Evolutionary conservation across 805 yeast species (phyloP), one percentile per base, ranked within the genome.

Genomic region (Hanseniaspora mollemarum): DNA sequence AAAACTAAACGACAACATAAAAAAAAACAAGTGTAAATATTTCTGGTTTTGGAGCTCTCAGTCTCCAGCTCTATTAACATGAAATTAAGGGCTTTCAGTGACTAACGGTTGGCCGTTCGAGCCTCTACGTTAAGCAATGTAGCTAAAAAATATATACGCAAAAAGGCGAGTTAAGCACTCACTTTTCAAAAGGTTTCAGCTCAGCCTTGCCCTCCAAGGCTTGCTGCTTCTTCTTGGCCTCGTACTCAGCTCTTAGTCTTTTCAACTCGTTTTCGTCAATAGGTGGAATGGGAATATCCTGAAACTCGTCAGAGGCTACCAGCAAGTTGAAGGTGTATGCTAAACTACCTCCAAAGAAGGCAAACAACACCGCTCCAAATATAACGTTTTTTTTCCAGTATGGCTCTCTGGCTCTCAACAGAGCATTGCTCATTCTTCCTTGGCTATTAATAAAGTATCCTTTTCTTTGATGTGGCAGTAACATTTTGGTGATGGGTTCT

Each of bases 241-340:
- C 83, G 61, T 82, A 84, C 63, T 86, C 94, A 61, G 74, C 71
- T 65, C 76, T 80, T 69, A 88, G 74, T 64, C 77, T 72, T 46
- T 75, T 76, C 61, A 90, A 71, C 62, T 87, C 92, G 49, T 74
- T 80, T 54, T 83, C 92, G 36, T 81, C 74, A 53, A 90, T 73
- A 18, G 97, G 96, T 43, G 98, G 98, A 57, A 90, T 80, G 37
- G 96, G 96, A 58, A 90, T 86, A 63, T 88, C 96, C 42, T 74
- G 78, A 63, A 90, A 87, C 56, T 90, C 95, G 46, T 62, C 64
- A 62, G 87, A 96, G 60, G 72, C 72, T 56, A 77, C 78, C 58
- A 84, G 69, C 60, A 77, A 74, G 56, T 75, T 68, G 73, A 77
- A 80, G 0, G 94, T 81, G 67, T 78, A 70, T 58, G 65, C 40